These are phyloP conservation scores for Chalciporus piperatoides DNA, from an alignment of 1,284 basidiomycete species.

Conservation along the genomic window DNA sequence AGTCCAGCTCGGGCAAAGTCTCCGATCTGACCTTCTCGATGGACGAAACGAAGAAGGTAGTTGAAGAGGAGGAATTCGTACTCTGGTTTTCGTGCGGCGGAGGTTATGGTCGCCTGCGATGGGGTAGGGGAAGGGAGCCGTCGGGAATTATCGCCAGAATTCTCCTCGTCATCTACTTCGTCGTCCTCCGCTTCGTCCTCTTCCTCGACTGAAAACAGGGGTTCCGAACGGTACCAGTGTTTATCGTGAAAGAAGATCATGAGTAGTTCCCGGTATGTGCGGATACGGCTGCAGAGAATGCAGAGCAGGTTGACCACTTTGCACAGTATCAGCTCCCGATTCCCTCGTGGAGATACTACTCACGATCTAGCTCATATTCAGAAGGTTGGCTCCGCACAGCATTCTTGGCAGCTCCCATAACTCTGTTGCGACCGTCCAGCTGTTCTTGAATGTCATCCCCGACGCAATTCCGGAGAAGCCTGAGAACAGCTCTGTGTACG, in stretches of 20 bases:
- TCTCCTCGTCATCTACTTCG: slow-evolving; percentile 38
- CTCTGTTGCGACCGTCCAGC: slow-evolving; percentile 67
- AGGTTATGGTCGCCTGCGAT: slow-evolving; percentile 58
- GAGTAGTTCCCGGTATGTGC: slow-evolving; percentile 84
- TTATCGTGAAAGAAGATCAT: slow-evolving; percentile 97
- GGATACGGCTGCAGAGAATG: slow-evolving; percentile 86
- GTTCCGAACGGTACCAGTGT: slow-evolving; percentile 72
- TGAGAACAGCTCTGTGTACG: slow-evolving; percentile 84
- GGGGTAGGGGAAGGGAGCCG: slow-evolving; percentile 51
- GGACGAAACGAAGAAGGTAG: slow-evolving; percentile 92
- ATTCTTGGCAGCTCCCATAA: slow-evolving; percentile 79
- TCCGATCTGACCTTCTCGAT: slow-evolving; percentile 91
- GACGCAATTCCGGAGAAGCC: slow-evolving; percentile 83
- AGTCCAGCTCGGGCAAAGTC: slow-evolving; percentile 92
- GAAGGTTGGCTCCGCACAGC: slow-evolving; percentile 66
- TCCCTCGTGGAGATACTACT: slow-evolving; percentile 31
- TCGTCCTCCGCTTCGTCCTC: slow-evolving; percentile 56
- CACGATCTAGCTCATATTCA: slow-evolving; percentile 83
- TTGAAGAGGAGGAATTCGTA: slow-evolving; percentile 95
- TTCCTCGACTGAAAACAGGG: slow-evolving; percentile 65
- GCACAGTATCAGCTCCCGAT: slow-evolving; percentile 4
- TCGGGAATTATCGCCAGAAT: slow-evolving; percentile 28
- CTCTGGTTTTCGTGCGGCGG: slow-evolving; percentile 67
- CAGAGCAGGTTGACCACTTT: slow-evolving; percentile 87
- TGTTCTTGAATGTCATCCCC: slow-evolving; percentile 88